These are phyloP conservation scores for Cutaneotrichosporon daszewskae DNA, from an alignment of 1,284 basidiomycete species.

Conservation along the genomic window DNA sequence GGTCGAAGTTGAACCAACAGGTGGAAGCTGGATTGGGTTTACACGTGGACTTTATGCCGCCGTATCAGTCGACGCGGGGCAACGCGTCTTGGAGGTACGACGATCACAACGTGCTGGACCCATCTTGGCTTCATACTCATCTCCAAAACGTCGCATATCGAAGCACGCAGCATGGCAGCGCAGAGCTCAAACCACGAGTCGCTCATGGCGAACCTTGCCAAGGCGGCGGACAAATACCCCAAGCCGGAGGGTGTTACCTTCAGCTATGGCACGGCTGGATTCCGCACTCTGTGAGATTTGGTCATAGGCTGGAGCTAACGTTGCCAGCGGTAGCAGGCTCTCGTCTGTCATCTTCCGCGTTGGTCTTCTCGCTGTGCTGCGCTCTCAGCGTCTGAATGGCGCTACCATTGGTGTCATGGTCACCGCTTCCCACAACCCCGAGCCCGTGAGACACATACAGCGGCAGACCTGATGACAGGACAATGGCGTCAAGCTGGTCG, in stretches of 20 bases:
- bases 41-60: conserved; percentile 12
- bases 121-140: neutral
- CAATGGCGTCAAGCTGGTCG: conserved; percentile 97
- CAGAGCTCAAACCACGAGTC: too few relatives aligned
- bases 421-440: conserved; percentile 97
- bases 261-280: conserved; percentile 92
- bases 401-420: conserved; percentile 96
- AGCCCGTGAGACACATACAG: conserved; percentile 57
- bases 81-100: neutral
- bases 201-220: conserved; percentile 32
- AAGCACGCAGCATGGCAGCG: too few relatives aligned
- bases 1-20: neutral
- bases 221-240: conserved; percentile 45
- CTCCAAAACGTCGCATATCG: too few relatives aligned
- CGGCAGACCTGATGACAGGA: conserved; percentile 56
- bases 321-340: conserved; percentile 64
- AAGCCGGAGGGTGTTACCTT: conserved; percentile 53
- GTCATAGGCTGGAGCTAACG: neutral
- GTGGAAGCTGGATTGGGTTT: neutral
- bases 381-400: conserved; percentile 85
- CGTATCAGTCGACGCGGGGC: neutral
- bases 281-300: conserved; percentile 73
- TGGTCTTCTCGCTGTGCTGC: conserved; percentile 79
- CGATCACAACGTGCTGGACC: too few relatives aligned
- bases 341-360: conserved; percentile 91